Conservation (phyloP, 768 basidiomycete species). For the Lentinula edodes region DNA sequence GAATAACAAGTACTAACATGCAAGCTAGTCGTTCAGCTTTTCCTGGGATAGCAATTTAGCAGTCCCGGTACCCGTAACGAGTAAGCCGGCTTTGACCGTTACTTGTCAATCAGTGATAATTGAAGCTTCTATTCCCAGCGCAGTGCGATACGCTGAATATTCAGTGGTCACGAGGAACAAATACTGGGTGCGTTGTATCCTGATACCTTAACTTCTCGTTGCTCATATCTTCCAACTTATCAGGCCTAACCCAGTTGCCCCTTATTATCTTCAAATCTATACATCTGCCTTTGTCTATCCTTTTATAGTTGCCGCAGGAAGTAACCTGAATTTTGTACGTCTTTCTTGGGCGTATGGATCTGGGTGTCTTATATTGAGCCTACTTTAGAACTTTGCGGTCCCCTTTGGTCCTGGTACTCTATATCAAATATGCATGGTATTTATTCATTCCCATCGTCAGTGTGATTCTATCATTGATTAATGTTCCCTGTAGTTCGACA, state of each 20-base stretch:
- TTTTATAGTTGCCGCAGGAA: constrained; percentile 45
- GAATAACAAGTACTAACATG: neutral
- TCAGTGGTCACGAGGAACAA: constrained; percentile 34
- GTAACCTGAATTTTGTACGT: constrained; percentile 42
- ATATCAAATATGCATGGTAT: constrained; percentile 20
- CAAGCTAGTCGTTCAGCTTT: neutral
- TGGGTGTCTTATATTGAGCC: neutral
- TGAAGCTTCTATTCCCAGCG: constrained; percentile 17
- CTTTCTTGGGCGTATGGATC: neutral
- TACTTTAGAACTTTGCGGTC: constrained; percentile 48
- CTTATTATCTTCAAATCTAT: constrained; percentile 57
- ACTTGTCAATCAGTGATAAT: neutral
- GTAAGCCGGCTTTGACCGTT: neutral
- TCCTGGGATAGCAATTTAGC: constrained; percentile 1
- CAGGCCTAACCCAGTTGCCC: constrained; percentile 51
- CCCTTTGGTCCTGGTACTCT: constrained; percentile 55
- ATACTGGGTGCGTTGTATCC: constrained; percentile 26
- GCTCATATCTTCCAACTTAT: constrained; percentile 3
- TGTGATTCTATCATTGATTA: neutral
- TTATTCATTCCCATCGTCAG: neutral
- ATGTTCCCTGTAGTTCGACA: constrained; percentile 49
- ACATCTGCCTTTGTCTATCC: constrained; percentile 50
- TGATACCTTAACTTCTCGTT: neutral
- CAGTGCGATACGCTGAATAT: constrained; percentile 42
- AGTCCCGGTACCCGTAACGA: constrained; percentile 7